A percentile compares a stretch with the other conserved stretches of the same genome.
These are phyloP conservation scores for Podospora pseudocomata DNA, from an alignment of 495 filamentous ascomycete species.

Conservation along the genomic window DNA sequence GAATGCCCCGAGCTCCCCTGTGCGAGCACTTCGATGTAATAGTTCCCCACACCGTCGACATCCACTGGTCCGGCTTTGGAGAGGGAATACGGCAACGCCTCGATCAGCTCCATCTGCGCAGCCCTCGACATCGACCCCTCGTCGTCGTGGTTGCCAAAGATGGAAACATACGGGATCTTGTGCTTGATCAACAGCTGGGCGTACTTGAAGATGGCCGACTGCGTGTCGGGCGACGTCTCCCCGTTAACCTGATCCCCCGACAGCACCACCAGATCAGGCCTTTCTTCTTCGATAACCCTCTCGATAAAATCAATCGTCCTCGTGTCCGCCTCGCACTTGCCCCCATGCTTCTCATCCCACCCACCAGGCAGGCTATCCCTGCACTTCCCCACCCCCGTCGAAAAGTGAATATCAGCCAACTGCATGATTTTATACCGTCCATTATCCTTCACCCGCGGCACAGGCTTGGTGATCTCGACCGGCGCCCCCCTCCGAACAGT, in stretches of 20 bases:
- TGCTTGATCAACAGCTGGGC: constrained; percentile 80
- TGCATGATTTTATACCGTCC: constrained; percentile 98
- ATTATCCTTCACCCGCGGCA: constrained; percentile 74
- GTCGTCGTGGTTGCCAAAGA: constrained; percentile 97
- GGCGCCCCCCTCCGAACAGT: constrained; percentile 70
- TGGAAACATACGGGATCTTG: constrained; percentile 86
- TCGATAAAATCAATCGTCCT: constrained; percentile 87
- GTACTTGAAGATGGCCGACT: constrained; percentile 91
- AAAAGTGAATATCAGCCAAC: constrained; percentile 83
- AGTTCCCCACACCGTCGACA: constrained; percentile 90
- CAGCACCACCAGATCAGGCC: constrained; percentile 84
- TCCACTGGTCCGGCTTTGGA: constrained; percentile 74
- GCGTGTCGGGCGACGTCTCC: constrained; percentile 85
- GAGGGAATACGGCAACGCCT: constrained; percentile 84
- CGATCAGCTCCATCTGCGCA: constrained; percentile 77
- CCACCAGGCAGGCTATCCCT: constrained; percentile 75
- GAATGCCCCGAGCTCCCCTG: constrained; percentile 75
- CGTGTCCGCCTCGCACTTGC: constrained; percentile 84
- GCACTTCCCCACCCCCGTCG: constrained; percentile 80
- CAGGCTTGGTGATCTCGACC: constrained; percentile 55
- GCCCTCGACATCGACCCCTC: constrained; percentile 75
- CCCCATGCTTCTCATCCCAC: constrained; percentile 50
- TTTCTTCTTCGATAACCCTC: constrained; percentile 80
- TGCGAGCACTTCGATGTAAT: constrained; percentile 85
- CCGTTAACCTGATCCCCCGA: constrained; percentile 95